Evolutionary conservation across 2,329 filamentous ascomycete species (phyloP).

Genomic region (Tolypocladium album): DNA sequence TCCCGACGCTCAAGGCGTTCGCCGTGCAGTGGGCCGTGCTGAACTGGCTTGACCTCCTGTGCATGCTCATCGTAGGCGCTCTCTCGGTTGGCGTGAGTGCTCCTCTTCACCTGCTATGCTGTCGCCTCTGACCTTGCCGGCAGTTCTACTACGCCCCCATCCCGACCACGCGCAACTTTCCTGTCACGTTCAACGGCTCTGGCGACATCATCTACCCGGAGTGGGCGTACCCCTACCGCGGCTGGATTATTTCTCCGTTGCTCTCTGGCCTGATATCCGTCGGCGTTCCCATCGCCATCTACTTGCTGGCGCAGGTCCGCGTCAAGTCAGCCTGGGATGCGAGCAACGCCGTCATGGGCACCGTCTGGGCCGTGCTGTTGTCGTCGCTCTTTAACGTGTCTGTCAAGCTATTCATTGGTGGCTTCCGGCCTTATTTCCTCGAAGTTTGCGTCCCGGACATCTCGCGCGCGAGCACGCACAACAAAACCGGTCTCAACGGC

Average conservation of each 20-base stretch:
- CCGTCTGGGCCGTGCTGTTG: slow-evolving; percentile 47
- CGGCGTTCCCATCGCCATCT: slow-evolving; percentile 45
- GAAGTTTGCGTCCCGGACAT: slow-evolving; percentile 50
- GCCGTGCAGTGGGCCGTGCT: slow-evolving; percentile 41
- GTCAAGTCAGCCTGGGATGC: slow-evolving; percentile 47
- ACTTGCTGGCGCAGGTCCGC: slow-evolving; percentile 46
- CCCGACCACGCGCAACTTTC: slow-evolving; percentile 47
- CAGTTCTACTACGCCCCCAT: slow-evolving; percentile 44
- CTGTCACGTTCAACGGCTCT: slow-evolving; percentile 44
- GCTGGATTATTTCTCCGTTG: slow-evolving; percentile 51
- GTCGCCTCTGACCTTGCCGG: neutral
- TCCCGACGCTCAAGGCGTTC: slow-evolving; percentile 10
- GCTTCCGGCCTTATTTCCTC: slow-evolving; percentile 53
- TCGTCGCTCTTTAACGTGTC: slow-evolving; percentile 56
- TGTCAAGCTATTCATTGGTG: slow-evolving; percentile 56
- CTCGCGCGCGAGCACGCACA: slow-evolving; percentile 28
- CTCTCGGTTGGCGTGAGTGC: slow-evolving; percentile 18
- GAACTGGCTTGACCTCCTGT: slow-evolving; percentile 48
- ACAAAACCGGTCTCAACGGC: slow-evolving; percentile 26
- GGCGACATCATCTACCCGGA: slow-evolving; percentile 53
- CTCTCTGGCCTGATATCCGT: slow-evolving; percentile 44
- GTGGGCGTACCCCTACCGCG: slow-evolving; percentile 53
- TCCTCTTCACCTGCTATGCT: neutral
- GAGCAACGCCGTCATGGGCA: slow-evolving; percentile 52
- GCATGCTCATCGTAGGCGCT: slow-evolving; percentile 40